Base-by-base conservation (phyloP, 2,329 filamentous ascomycete species). In the Aspergillus ochraceoroseus region DNA sequence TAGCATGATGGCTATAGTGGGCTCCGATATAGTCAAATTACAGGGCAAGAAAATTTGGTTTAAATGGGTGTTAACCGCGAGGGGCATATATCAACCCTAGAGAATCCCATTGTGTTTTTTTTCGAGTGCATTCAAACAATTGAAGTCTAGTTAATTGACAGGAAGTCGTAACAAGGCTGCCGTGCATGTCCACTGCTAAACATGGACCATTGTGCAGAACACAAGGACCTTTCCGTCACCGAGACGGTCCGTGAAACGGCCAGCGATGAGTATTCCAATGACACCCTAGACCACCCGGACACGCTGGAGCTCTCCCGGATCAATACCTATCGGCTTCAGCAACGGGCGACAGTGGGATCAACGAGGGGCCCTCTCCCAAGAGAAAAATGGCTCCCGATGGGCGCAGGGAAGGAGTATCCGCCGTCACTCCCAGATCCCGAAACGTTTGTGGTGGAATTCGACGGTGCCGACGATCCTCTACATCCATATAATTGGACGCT, bases 401-500 rank as follows among this genome's bases (percentile, higher is more conserved):
- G 52, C 19, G 58, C 49, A 6, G 72, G 68, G 2, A 76, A 74
- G 48, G 62, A 70, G 2, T 74, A 70, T 45, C 74, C 74, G 2
- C 71, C 72, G 5, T 55, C 63, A 1, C 52, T 76, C 2, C 72
- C 72, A 2, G 68, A 70, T 9, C 59, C 65, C 19, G 71, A 76
- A 44, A 67, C 70, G 28, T 77, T 77, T 46, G 73, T 77, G 2
- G 74, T 77, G 4, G 74, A 77, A 35, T 77, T 76, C 43, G 72
- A 76, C 45, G 74, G 74, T 1, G 62, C 61, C 0, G 58, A 72
- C 41, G 74, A 77, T 49, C 71, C 71, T 0, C 25, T 71, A 22
- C 71, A 76, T 51, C 71, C 73, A 3, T 70, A 73, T 51, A 76
- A 76, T 46, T 76, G 73, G 72, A 61, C 66, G 0, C 40, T 69